These are phyloP conservation scores for Bonia amplexicaulis DNA, from an alignment of 176 grass and related monocot species.

Conservation along the genomic window DNA sequence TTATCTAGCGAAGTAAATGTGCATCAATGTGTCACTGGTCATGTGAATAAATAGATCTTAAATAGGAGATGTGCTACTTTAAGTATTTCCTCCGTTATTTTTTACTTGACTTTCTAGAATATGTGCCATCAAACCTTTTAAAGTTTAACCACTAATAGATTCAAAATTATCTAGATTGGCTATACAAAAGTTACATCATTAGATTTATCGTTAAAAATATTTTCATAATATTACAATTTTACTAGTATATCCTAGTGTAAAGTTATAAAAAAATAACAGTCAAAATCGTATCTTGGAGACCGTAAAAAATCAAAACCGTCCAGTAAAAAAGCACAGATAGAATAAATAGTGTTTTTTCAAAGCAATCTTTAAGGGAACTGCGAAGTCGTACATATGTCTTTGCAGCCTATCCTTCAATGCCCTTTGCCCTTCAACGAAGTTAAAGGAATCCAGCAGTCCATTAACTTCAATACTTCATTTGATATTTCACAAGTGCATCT, in stretches of 20 bases:
- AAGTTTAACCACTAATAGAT: no score
- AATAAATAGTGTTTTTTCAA: slow-evolving; percentile 20
- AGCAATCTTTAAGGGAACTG: slow-evolving; percentile 10
- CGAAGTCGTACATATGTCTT: slow-evolving; percentile 9
- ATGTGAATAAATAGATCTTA: slow-evolving; percentile 36
- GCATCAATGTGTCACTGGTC: slow-evolving; percentile 36
- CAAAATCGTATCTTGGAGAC: no score
- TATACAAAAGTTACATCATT: no score
- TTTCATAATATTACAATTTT: no score
- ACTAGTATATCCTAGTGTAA: no score
- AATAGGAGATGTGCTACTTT: slow-evolving; percentile 29
- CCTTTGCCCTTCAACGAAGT: slow-evolving; percentile 31
- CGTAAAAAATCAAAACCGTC: no score
- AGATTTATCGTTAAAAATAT: no score
- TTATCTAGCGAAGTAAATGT: slow-evolving; percentile 42
- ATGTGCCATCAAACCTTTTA: no score
- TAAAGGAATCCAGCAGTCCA: slow-evolving; percentile 27
- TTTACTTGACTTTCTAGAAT: no score
- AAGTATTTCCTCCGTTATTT: not conserved
- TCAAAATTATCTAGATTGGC: no score
- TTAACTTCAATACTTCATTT: slow-evolving; percentile 28
- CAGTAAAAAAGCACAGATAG: no score
- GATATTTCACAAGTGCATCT: slow-evolving; percentile 19
- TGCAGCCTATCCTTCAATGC: slow-evolving; percentile 43
- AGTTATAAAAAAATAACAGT: no score